A percentile compares a stretch with the other conserved stretches of the same genome.
These are phyloP conservation scores for Nannochloropsis oceanica DNA, from an alignment of 108 stramenopile genomes.

Conservation along the genomic window DNA sequence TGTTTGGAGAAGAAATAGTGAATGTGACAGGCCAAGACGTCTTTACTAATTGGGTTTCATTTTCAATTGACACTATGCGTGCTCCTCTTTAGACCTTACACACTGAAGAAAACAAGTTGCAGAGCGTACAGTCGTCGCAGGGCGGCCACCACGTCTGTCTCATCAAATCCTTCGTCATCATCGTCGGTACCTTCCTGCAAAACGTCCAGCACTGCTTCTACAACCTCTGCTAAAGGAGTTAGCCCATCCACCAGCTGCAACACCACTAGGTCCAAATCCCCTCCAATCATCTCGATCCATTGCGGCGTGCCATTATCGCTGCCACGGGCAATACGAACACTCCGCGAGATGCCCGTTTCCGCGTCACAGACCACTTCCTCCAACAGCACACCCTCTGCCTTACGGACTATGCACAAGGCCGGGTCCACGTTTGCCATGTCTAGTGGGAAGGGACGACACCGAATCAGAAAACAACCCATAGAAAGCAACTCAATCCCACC, in stretches of 20 bases:
- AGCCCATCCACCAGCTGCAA: neutral
- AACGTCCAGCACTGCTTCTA: neutral
- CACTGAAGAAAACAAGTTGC: neutral
- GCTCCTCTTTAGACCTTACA: no score
- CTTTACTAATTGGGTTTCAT: no score
- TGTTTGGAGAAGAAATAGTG: no score
- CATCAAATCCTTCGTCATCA: neutral
- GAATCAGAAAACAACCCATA: neutral
- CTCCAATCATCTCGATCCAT: neutral
- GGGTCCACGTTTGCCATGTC: neutral
- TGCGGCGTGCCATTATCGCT: neutral
- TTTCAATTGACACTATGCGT: no score
- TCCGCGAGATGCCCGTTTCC: neutral
- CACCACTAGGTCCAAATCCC: neutral
- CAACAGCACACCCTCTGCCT: neutral
- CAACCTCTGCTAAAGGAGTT: neutral
- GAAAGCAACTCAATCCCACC: slow-evolving; percentile 16
- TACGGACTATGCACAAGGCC: neutral
- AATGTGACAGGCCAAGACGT: no score
- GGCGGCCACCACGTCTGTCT: neutral
- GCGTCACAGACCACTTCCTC: neutral
- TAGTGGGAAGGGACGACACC: slow-evolving; percentile 2
- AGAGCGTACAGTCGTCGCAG: neutral
- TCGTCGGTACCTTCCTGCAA: neutral
- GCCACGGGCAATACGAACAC: neutral